Evolutionary conservation across 345 rosid species (phyloP), one percentile per base, ranked within the genome.

Genomic region (Murraya paniculata): DNA sequence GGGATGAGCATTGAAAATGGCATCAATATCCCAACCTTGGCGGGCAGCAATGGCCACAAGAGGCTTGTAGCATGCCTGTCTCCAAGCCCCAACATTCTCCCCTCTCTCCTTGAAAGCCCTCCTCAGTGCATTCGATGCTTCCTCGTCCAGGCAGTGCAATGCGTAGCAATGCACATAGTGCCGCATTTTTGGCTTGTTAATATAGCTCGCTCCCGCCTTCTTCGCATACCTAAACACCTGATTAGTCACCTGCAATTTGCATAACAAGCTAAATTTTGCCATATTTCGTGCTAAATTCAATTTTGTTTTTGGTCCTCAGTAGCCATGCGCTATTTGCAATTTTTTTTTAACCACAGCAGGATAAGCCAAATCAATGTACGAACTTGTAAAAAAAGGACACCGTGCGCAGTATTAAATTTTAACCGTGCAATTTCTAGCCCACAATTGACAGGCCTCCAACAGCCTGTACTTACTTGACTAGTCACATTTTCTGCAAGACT

Each of bases 151-250:
- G 74, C 98, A 94, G 70, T 96, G 99, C 18, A 96, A 85, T 2
- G 99, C 98, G 65, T 96, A 96, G 89, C 99, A 96, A 16, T 96
- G 99, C 61, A 96, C 99, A 75, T 96, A 96, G 81, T 94, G 98
- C 77, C 99, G 83, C 98, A 96, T 96, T 83, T 96, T 96, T 9
- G 99, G 99, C 89, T 96, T 96, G 94, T 96, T 96, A 39, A 96
- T 96, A 85, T 92, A 94, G 86, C 92, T 92, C 22, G 98, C 99
- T 13, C 99, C 99, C 0, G 95, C 91, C 82, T 89, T 94, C 88
- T 92, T 96, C 0, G 99, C 99, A 72, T 84, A 91, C 84, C 99
- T 86, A 58, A 96, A 96, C 80, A 96, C 99, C 82, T 96, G 98
- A 79, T 96, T 96, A 24, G 98, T 96, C 83, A 96, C 98, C 99